Evolutionary conservation across 2,329 filamentous ascomycete genomes (phyloP).

Genomic region (Colletotrichum siamense): DNA sequence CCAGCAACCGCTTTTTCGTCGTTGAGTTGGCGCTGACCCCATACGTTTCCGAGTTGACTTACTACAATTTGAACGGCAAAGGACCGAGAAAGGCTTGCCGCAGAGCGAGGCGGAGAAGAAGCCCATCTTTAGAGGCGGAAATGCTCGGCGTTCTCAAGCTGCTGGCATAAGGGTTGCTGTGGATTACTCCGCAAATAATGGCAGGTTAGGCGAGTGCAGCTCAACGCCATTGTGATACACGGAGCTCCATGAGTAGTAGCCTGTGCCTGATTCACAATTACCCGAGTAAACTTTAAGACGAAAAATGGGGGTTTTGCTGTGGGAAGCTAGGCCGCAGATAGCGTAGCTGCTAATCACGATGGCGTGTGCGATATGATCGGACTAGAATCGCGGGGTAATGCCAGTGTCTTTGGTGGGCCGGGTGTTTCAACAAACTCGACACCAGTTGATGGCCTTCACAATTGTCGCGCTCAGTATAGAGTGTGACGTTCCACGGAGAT

Average conservation of each 20-base stretch:
- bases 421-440: too few relatives aligned
- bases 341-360: background rate
- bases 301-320: background rate
- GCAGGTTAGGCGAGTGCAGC: background rate
- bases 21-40: background rate
- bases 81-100: background rate
- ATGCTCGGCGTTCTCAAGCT: rapidly evolving
- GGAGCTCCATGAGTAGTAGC: too few relatives aligned
- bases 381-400: background rate
- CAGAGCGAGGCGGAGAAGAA: background rate
- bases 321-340: background rate
- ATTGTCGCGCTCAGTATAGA: too few relatives aligned
- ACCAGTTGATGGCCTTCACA: too few relatives aligned
- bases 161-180: background rate
- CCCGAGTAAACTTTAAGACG: background rate
- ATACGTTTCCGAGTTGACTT: background rate
- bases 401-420: background rate
- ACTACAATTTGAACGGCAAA: background rate
- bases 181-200: background rate
- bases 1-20: background rate
- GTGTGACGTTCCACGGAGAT: too few relatives aligned
- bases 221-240: background rate
- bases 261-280: background rate
- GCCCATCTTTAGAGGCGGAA: background rate
- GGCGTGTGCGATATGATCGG: background rate